Percentiles rank a stretch among this genome's conserved stretches.
Evolutionary conservation across 2,329 filamentous ascomycete species (phyloP).

Genomic region (Chaetomium sp.): DNA sequence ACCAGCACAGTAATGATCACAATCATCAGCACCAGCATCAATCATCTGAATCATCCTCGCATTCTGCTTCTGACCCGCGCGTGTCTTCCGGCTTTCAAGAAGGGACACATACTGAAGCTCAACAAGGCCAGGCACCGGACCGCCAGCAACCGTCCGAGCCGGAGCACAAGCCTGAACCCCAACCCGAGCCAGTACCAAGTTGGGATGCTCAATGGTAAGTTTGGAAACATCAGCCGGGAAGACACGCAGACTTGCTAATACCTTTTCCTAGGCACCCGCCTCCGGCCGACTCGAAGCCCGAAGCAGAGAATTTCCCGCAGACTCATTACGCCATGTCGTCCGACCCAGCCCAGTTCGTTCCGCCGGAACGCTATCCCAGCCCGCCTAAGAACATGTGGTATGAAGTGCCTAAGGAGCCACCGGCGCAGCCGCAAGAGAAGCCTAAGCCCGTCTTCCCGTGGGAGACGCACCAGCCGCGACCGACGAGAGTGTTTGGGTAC

Average conservation of each 20-base stretch:
- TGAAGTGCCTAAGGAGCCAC: slow-evolving; percentile 62
- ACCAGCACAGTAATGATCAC: slow-evolving; percentile 3
- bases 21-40: slow-evolving; percentile 5
- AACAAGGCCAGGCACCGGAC: slow-evolving; percentile 34
- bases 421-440: slow-evolving; percentile 46
- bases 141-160: slow-evolving; percentile 26
- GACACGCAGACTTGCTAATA: slow-evolving; percentile 17
- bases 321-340: slow-evolving; percentile 78
- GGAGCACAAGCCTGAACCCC: slow-evolving; percentile 28
- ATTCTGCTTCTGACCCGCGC: slow-evolving; percentile 23
- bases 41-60: slow-evolving; percentile 19
- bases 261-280: slow-evolving; percentile 49
- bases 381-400: slow-evolving; percentile 88
- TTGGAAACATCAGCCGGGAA: not conserved
- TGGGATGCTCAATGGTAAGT: slow-evolving; percentile 49
- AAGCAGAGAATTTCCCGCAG: slow-evolving; percentile 76
- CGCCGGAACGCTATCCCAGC: slow-evolving; percentile 71
- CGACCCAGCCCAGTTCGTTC: slow-evolving; percentile 66
- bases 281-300: slow-evolving; percentile 64
- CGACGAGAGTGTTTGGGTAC: slow-evolving; percentile 55
- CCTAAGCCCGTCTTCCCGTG: slow-evolving; percentile 80
- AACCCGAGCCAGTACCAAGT: slow-evolving; percentile 24
- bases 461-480: slow-evolving; percentile 62
- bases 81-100: slow-evolving; percentile 34
- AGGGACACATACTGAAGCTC: slow-evolving; percentile 45